These are phyloP conservation scores for Dipodascopsis tothii DNA, from an alignment of 805 yeast genomes.

Conservation along the genomic window DNA sequence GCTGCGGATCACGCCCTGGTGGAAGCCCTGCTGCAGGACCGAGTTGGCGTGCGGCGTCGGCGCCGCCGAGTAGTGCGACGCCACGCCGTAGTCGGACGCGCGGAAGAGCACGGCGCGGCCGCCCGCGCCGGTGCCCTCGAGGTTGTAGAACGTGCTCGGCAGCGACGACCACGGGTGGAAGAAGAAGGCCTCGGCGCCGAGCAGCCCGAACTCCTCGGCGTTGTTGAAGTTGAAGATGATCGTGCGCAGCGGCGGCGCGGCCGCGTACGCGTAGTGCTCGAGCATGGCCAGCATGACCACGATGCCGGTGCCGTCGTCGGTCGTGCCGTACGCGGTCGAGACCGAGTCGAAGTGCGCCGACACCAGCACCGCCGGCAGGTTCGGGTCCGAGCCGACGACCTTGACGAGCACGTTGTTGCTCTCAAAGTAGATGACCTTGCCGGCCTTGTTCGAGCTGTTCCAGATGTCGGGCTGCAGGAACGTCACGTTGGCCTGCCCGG, in stretches of 20 bases:
- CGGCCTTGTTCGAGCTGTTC: conserved; percentile 35
- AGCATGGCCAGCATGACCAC: conserved; percentile 71
- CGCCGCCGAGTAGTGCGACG: conserved; percentile 46
- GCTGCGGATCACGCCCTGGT: conserved; percentile 59
- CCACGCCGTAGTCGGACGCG: conserved; percentile 49
- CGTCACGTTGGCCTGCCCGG: conserved; percentile 36
- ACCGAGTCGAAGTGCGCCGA: conserved; percentile 79
- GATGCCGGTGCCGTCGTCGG: conserved; percentile 88
- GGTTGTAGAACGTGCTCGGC: conserved; percentile 59
- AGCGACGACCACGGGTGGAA: conserved; percentile 65
- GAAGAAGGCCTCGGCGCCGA: conserved; percentile 73
- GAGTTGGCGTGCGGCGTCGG: conserved; percentile 69
- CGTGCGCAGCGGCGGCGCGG: conserved; percentile 52
- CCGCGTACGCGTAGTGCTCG: conserved; percentile 36
- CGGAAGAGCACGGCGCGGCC: conserved; percentile 78
- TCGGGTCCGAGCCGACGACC: conserved; percentile 53
- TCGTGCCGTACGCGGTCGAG: conserved; percentile 77
- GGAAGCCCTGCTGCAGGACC: conserved; percentile 76
- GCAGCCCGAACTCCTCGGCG: conserved; percentile 80
- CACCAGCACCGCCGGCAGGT: conserved; percentile 58
- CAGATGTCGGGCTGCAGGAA: conserved; percentile 41
- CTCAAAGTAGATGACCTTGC: conserved; percentile 65
- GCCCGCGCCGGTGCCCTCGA: conserved; percentile 93
- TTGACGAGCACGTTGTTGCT: conserved; percentile 73
- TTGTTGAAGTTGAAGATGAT: conserved; percentile 80